These are phyloP conservation scores for Grosmannia penicillata DNA, from an alignment of 2,329 filamentous ascomycete species.

Conservation along the genomic window DNA sequence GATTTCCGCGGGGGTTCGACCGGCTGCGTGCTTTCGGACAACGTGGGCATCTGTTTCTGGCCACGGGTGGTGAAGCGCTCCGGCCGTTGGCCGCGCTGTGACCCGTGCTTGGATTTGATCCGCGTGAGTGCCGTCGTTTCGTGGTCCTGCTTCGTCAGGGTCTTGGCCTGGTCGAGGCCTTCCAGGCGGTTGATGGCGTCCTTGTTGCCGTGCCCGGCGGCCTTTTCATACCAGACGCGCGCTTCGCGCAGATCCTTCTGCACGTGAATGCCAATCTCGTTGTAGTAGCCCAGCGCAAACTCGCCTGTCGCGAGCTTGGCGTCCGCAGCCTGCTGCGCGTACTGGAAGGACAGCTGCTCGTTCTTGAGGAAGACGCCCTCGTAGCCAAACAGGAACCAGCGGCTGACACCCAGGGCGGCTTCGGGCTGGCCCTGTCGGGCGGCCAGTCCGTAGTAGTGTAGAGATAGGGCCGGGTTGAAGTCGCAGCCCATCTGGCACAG, in stretches of 20 bases:
- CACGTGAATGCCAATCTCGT: slow-evolving; percentile 89
- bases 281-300: slow-evolving; percentile 94
- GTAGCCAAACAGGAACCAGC: slow-evolving; percentile 96
- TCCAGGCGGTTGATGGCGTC: slow-evolving; percentile 75
- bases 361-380: slow-evolving; percentile 91
- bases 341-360: slow-evolving; percentile 81
- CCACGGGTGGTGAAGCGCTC: slow-evolving; percentile 35
- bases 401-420: slow-evolving; percentile 89
- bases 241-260: slow-evolving; percentile 73
- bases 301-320: slow-evolving; percentile 78
- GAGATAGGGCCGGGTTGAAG: slow-evolving; percentile 79
- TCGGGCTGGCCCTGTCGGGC: slow-evolving; percentile 86
- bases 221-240: slow-evolving; percentile 77
- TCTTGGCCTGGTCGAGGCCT: slow-evolving; percentile 67
- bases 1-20: background rate
- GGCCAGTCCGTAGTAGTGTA: slow-evolving; percentile 92
- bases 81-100: slow-evolving; percentile 46
- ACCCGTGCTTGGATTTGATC: slow-evolving; percentile 71
- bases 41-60: slow-evolving; percentile 29
- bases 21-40: slow-evolving; percentile 26
- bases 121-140: slow-evolving; percentile 78
- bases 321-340: slow-evolving; percentile 73
- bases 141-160: slow-evolving; percentile 79
- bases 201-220: slow-evolving; percentile 79
- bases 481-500: slow-evolving; percentile 87